Evolutionary conservation across 2,329 filamentous ascomycete species (phyloP).

Genomic region (Trichoderma arundinaceum): DNA sequence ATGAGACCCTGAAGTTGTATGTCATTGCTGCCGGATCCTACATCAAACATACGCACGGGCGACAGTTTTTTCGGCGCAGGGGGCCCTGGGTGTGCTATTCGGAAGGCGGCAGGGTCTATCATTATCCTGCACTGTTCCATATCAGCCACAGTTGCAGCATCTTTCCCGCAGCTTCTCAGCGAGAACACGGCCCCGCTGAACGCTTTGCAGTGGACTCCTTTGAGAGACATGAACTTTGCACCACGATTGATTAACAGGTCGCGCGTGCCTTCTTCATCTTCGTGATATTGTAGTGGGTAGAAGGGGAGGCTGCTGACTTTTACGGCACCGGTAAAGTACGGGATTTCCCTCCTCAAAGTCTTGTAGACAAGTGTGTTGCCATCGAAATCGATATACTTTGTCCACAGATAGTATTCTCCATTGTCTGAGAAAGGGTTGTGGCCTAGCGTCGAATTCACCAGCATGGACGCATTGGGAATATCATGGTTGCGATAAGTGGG

Average conservation of each 20-base stretch:
- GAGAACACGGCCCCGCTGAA: constrained; percentile 85
- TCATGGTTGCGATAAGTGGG: constrained; percentile 77
- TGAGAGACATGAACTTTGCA: constrained; percentile 81
- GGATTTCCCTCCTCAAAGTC: constrained; percentile 70
- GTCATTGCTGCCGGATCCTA: constrained; percentile 24
- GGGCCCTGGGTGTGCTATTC: constrained; percentile 75
- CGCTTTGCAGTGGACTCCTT: constrained; percentile 81
- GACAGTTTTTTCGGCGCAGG: not conserved
- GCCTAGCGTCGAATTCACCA: constrained; percentile 63
- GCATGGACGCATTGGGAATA: constrained; percentile 81
- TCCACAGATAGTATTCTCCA: constrained; percentile 78
- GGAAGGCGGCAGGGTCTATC: constrained; percentile 83
- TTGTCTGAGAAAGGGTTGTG: constrained; percentile 54
- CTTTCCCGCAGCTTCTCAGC: constrained; percentile 54
- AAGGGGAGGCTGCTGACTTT: constrained; percentile 80
- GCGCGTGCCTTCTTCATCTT: constrained; percentile 68
- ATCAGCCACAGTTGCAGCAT: constrained; percentile 69
- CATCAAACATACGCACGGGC: constrained; percentile 41
- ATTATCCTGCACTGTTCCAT: constrained; percentile 87
- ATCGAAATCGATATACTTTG: constrained; percentile 84
- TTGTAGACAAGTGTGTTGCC: constrained; percentile 84
- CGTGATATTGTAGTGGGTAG: constrained; percentile 82
- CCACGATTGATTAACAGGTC: constrained; percentile 76
- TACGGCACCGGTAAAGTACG: constrained; percentile 77
- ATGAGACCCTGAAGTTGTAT: constrained; percentile 31